Evolutionary conservation across 495 filamentous ascomycete genomes (phyloP).

Genomic region (Friedmanniomyces endolithicus): DNA sequence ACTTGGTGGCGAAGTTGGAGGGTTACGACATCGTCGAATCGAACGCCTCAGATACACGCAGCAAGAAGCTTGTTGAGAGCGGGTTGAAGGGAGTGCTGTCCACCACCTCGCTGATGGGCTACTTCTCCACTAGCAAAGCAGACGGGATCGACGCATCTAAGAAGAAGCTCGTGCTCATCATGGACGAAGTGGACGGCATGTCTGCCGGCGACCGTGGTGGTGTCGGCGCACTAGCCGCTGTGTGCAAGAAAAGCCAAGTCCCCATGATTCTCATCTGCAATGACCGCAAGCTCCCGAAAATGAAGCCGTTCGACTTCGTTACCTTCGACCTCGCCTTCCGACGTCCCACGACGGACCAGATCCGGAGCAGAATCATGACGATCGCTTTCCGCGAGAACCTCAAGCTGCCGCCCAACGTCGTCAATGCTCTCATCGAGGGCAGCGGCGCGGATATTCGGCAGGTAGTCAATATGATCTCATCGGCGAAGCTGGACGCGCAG

Average conservation of each 20-base stretch:
- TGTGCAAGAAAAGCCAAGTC: slow-evolving; percentile 88
- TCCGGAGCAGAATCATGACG: slow-evolving; percentile 80
- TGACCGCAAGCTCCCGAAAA: slow-evolving; percentile 81
- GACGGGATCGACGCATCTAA: slow-evolving; percentile 56
- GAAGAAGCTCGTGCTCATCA: slow-evolving; percentile 87
- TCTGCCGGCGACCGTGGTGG: slow-evolving; percentile 92
- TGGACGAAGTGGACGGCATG: slow-evolving; percentile 99
- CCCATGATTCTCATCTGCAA: slow-evolving; percentile 98
- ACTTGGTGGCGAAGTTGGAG: slow-evolving; percentile 82
- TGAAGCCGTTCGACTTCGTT: slow-evolving; percentile 89
- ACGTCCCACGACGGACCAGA: slow-evolving; percentile 76
- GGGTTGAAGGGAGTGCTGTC: slow-evolving; percentile 79
- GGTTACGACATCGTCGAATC: slow-evolving; percentile 89
- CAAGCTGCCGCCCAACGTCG: slow-evolving; percentile 72
- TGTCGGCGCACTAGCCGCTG: slow-evolving; percentile 82
- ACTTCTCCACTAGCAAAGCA: slow-evolving; percentile 57
- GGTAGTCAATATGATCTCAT: slow-evolving; percentile 96
- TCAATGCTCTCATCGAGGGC: slow-evolving; percentile 90
- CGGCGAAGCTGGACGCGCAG: slow-evolving; percentile 72
- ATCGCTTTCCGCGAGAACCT: slow-evolving; percentile 87
- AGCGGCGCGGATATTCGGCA: slow-evolving; percentile 91
- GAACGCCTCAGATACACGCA: slow-evolving; percentile 94
- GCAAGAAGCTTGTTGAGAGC: slow-evolving; percentile 88
- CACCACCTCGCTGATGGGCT: slow-evolving; percentile 84
- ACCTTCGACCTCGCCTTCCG: slow-evolving; percentile 76